phyloP scores from a whole-genome alignment of 345 rosid genomes.

The Crucihimalaya himalaica region DNA sequence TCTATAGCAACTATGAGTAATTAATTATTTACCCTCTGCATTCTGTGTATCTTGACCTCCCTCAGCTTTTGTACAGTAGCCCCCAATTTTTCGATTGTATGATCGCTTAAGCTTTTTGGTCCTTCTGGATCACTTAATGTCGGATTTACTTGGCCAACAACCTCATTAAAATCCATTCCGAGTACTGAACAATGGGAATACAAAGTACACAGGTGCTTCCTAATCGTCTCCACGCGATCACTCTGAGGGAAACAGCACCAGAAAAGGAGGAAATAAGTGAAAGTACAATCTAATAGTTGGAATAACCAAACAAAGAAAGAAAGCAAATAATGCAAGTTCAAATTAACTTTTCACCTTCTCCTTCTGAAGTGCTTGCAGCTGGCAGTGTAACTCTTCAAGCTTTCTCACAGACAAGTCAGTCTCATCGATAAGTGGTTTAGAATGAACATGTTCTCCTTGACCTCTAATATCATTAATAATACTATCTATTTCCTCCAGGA shows the following conservation, averaged over 20 bases:
- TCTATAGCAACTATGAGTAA: neutral
- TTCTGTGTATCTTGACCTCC: slow-evolving; percentile 81
- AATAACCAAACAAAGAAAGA: neutral
- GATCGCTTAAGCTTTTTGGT: slow-evolving; percentile 56
- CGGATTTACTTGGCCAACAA: slow-evolving; percentile 58
- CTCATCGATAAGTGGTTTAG: slow-evolving; percentile 54
- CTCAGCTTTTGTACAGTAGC: slow-evolving; percentile 53
- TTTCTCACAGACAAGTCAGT: slow-evolving; percentile 75
- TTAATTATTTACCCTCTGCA: slow-evolving; percentile 66
- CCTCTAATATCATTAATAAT: slow-evolving; percentile 66
- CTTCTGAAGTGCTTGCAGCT: slow-evolving; percentile 64
- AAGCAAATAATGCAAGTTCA: neutral
- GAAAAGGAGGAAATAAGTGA: neutral
- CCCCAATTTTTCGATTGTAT: slow-evolving; percentile 55
- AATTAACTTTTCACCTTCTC: slow-evolving; percentile 59
- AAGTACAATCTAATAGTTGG: neutral
- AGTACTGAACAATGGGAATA: slow-evolving; percentile 67
- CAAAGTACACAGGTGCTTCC: slow-evolving; percentile 52
- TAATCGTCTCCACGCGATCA: slow-evolving; percentile 65
- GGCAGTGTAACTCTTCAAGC: slow-evolving; percentile 70
- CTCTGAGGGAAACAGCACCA: slow-evolving; percentile 46
- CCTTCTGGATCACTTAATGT: slow-evolving; percentile 58
- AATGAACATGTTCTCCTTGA: slow-evolving; percentile 40
- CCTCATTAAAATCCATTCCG: slow-evolving; percentile 69
- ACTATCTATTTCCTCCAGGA: slow-evolving; percentile 53